Base-by-base conservation (phyloP, 164 flowering plant species). In the Cinnamomum micranthum region DNA sequence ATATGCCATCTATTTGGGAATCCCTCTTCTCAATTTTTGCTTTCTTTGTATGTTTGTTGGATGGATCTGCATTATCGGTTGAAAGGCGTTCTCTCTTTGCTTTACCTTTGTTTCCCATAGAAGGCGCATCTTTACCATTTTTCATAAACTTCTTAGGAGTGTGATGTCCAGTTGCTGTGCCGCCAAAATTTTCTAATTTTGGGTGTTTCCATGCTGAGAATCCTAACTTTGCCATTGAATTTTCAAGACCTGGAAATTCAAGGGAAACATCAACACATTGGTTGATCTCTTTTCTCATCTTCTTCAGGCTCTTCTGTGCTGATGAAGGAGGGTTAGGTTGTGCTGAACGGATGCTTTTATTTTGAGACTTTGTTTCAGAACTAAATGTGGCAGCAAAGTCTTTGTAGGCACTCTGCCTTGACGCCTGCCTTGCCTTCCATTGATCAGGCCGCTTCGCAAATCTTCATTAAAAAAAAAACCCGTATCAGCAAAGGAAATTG, bases 391-490 rank as follows among this genome's bases (percentile, higher is more conserved):
- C 82, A 65, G 70, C 69, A 66, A 87, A 95, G 27, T 91, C 92
- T 33, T 86, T 84, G 79, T 84, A 90, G 51, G 85, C 82, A 50
- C 88, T 81, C 81, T 88, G 82, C 79, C 84, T 91, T 28, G 97
- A 86, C 73, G 80, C 83, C 81, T 86, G 95, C 77, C 80, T 87
- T n/a, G 88, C 86, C 82, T 80, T 88, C 98, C 98, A 94, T 75
- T 88, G 92, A 65, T 87, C 97, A 47, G 96, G 95, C 60, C 83
- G 80, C 60, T 77, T 76, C 14, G 86, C 87, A 82, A 75, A 91
- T 60, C 98, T 92, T 86, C 62, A 50, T 25, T 24, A 69, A 59
- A 33, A 68, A 24, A 59, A 33, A 60, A 12, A 23, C 19, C 60
- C 69, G 13, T 55, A 55, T 55, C 60, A 55, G 60, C 60, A 55